Evolutionary conservation across 139 green algal genomes (phyloP).

Genomic region (Tetradesmus obliquus): DNA sequence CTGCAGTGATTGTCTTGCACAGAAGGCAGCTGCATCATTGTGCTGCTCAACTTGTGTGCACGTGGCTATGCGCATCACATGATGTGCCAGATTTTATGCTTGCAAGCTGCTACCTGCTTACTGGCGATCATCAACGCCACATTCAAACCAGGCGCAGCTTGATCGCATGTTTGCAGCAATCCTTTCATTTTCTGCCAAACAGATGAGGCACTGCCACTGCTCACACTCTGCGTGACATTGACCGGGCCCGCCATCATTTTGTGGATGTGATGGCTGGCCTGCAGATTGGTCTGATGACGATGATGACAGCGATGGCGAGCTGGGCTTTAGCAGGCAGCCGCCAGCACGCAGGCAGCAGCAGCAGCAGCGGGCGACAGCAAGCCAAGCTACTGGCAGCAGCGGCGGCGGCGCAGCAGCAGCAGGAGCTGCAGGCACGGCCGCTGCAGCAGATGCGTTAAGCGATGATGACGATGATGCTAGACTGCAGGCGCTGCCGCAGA

Average conservation of each 20-base stretch:
- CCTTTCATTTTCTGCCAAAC: background rate
- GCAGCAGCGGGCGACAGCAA: background rate
- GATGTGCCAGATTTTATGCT: background rate
- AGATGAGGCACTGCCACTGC: too few relatives aligned
- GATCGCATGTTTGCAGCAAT: background rate
- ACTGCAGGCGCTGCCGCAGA: background rate
- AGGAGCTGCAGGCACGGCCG: background rate
- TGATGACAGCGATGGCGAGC: background rate
- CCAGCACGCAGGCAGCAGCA: background rate
- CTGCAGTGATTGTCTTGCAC: background rate
- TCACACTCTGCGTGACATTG: too few relatives aligned
- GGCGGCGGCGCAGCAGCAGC: background rate
- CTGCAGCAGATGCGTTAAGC: too few relatives aligned
- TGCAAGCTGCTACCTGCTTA: background rate
- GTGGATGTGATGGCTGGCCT: background rate
- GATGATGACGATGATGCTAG: conserved; percentile 18
- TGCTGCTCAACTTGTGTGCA: too few relatives aligned
- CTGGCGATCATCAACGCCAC: too few relatives aligned
- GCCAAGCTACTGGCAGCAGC: background rate
- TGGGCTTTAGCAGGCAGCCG: background rate
- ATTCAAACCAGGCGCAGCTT: too few relatives aligned
- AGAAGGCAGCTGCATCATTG: background rate
- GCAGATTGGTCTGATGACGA: conserved; percentile 36
- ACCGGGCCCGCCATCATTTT: background rate
- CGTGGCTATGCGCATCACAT: background rate